Evolutionary conservation across 2,329 filamentous ascomycete species (phyloP).

Genomic region (Nemania bipapillata): DNA sequence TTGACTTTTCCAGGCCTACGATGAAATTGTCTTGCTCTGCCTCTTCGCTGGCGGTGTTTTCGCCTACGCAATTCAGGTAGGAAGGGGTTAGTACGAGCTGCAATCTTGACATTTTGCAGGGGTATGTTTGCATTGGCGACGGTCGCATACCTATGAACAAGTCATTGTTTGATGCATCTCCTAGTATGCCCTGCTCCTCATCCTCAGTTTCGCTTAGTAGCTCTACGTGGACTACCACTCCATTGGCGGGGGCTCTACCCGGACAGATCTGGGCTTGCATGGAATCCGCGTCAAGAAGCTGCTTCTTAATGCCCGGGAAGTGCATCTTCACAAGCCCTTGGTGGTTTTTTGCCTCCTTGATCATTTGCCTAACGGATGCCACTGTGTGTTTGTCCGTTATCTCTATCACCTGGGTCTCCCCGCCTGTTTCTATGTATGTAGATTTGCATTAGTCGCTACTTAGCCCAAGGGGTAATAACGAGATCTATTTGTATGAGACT

Average conservation of each 20-base stretch:
- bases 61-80: no score
- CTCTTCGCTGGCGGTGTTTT: no score
- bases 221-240: background rate
- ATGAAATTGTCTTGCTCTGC: no score
- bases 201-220: slow-evolving; percentile 6
- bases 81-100: no score
- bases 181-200: background rate
- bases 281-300: background rate
- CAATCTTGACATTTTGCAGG: no score
- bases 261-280: background rate
- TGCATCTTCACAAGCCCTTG: background rate
- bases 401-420: background rate
- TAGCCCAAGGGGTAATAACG: background rate
- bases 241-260: background rate
- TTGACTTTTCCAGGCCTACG: no score
- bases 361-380: background rate
- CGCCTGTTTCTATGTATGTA: background rate
- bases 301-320: background rate
- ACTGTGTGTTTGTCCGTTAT: background rate
- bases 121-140: no score
- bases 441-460: background rate
- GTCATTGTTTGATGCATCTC: background rate
- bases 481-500: no score
- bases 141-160: background rate
- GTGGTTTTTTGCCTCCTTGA: background rate